Evolutionary conservation across 768 basidiomycete genomes (phyloP), one percentile per base, ranked within the genome.

Genomic region (Strobilomyces confusus): DNA sequence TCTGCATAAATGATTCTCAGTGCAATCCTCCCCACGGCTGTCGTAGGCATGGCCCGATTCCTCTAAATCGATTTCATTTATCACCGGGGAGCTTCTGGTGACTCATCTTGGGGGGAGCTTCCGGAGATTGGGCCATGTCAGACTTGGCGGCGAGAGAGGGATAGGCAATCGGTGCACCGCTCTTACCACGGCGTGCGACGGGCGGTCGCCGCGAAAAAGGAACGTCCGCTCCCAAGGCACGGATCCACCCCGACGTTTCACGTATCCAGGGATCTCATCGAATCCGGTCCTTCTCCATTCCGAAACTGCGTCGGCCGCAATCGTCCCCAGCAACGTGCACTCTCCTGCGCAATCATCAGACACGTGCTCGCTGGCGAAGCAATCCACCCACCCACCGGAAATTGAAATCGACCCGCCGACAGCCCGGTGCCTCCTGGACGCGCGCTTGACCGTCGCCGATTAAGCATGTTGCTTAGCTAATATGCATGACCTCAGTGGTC

Each of bases 1-100:
- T 52, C 44, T 48, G 50, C 45, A 23, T 23, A 52, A 41, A 51
- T 41, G 43, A 23, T 68, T 63, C 62, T 58, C 49, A n/a, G 38
- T 49, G 46, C 36, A 60, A 68, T 68, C 63, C 63, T 60, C 63
- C 49, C 30, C 56, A 59, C 58, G 44, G 48, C 52, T 55, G 29
- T 49, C 66, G 66, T 64, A 54, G 52, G 51, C 52, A 34, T 34
- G 38, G 51, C 25, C 26, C 40, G 19, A 51, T 48, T 53, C 26
- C 55, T 55, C 52, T 57, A 56, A 55, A 65, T 56, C 54, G 44
- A 44, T 56, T 58, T 64, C 65, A 65, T 65, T 57, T 58, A 65
- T 65, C 65, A 58, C 44, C 51, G 50, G 58, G 48, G 65, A 64
- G 59, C 30, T 34, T 38, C 42, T 54, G 59, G 56, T 59, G 53